Evolutionary conservation across 306 rosid species (phyloP).

Genomic region (Trichosanthes cucumerina): DNA sequence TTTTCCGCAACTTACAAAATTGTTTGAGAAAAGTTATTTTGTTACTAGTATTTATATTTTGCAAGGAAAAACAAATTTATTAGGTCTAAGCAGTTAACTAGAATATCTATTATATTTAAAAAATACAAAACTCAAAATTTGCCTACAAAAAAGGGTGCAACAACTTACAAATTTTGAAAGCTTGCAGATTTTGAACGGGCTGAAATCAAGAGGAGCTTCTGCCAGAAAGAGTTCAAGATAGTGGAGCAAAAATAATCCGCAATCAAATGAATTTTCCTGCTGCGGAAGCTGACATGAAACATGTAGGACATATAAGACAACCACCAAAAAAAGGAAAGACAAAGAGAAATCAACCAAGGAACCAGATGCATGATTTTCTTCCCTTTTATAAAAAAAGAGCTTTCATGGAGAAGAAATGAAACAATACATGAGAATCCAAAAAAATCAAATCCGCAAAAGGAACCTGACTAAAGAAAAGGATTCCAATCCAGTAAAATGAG

Average conservation of each 20-base stretch:
- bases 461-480: too few relatives aligned
- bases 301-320: conserved; percentile 13
- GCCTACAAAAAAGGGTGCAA: background rate
- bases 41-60: background rate
- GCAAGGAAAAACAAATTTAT: background rate
- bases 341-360: background rate
- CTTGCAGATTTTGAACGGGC: conserved; percentile 57
- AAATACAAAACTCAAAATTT: background rate
- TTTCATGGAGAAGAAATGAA: too few relatives aligned
- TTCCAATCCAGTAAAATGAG: too few relatives aligned
- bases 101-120: background rate
- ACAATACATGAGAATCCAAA: too few relatives aligned
- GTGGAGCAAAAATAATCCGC: conserved; percentile 92
- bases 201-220: conserved; percentile 72
- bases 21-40: background rate
- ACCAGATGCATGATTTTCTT: background rate
- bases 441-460: too few relatives aligned
- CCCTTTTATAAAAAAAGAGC: too few relatives aligned
- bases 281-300: conserved; percentile 67
- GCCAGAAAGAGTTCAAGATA: conserved; percentile 79
- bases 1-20: background rate
- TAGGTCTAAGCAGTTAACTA: background rate
- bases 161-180: conserved; percentile 71
- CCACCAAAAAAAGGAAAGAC: background rate
- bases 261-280: conserved; percentile 86